Evolutionary conservation across 2,329 filamentous ascomycete genomes (phyloP).

Genomic region (Fusarium floridanum): DNA sequence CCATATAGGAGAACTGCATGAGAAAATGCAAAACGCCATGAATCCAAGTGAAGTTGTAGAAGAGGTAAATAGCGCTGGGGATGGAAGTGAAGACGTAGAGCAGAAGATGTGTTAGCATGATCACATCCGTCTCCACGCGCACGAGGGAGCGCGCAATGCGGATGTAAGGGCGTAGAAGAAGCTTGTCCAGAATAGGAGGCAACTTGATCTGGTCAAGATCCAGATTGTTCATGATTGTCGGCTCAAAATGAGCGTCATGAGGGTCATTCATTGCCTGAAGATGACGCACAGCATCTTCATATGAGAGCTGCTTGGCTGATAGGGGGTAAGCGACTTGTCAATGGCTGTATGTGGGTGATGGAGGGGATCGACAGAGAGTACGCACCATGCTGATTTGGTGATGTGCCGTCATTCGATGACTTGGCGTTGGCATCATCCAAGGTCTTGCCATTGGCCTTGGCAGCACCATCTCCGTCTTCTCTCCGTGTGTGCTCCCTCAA

Average conservation of each 20-base stretch:
- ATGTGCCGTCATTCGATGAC: not conserved
- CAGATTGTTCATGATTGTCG: constrained; percentile 22
- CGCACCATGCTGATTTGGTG: constrained; percentile 17
- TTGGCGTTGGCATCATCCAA: not conserved
- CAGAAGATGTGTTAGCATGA: constrained; percentile 82
- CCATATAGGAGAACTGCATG: constrained; percentile 77
- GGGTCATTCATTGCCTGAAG: constrained; percentile 32
- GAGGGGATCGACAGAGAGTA: not conserved
- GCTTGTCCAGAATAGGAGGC: constrained; percentile 24
- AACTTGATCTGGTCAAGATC: constrained; percentile 37
- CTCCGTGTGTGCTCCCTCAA: constrained; percentile 17
- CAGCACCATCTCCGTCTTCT: constrained; percentile 6
- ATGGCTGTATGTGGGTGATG: not conserved
- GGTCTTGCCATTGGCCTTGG: not conserved
- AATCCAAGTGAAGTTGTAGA: constrained; percentile 73
- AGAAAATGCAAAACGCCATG: constrained; percentile 76
- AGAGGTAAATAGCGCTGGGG: constrained; percentile 76
- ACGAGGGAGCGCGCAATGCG: constrained; percentile 67
- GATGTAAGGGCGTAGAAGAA: constrained; percentile 71
- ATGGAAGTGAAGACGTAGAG: constrained; percentile 78
- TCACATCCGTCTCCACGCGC: constrained; percentile 77
- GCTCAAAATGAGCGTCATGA: constrained; percentile 34
- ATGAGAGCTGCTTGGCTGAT: constrained; percentile 5
- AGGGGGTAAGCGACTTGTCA: not conserved
- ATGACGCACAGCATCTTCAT: constrained; percentile 31